These are phyloP conservation scores for Cyberlindnera xishuangbannaensis DNA, from an alignment of 805 yeast species.

Conservation along the genomic window DNA sequence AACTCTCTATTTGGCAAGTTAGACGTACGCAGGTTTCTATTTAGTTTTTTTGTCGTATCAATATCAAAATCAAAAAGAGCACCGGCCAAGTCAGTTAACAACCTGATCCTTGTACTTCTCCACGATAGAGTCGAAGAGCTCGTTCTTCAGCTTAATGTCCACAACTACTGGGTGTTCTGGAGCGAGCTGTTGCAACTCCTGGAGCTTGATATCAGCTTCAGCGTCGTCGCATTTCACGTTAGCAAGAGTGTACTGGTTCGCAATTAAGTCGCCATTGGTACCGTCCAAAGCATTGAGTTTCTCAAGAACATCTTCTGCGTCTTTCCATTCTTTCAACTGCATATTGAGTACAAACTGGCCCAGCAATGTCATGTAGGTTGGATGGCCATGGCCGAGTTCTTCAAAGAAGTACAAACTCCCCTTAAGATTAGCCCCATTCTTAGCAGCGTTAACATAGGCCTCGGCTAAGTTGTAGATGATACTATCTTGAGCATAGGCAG, in stretches of 20 bases:
- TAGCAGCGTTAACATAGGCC: conserved; percentile 53
- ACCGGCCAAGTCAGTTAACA: too few relatives aligned
- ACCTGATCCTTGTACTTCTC: conserved; percentile 41
- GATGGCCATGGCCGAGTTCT: conserved; percentile 63
- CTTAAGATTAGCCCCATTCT: conserved; percentile 35
- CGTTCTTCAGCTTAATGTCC: conserved; percentile 57
- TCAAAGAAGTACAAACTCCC: conserved; percentile 64
- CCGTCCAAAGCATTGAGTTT: conserved; percentile 30
- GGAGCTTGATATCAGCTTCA: conserved; percentile 34
- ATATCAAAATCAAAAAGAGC: too few relatives aligned
- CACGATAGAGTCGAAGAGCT: conserved; percentile 64
- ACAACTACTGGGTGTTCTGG: conserved; percentile 52
- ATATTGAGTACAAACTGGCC: conserved; percentile 71
- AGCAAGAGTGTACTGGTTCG: conserved; percentile 60
- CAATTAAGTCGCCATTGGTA: conserved; percentile 43
- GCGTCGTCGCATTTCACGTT: conserved; percentile 44
- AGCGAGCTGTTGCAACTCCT: conserved; percentile 39
- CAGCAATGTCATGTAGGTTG: conserved; percentile 42
- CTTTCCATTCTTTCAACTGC: conserved; percentile 75
- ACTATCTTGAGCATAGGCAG: conserved; percentile 59
- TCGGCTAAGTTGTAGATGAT: conserved; percentile 74
- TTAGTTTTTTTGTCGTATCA: too few relatives aligned
- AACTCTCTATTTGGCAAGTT: background rate
- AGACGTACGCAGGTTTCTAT: background rate
- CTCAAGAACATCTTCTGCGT: conserved; percentile 61